A percentile compares a stretch with the other conserved stretches of the same genome.
phyloP scores from a whole-genome alignment of 192 early-diverging fungal species.

The Tieghemiomyces parasiticus region DNA sequence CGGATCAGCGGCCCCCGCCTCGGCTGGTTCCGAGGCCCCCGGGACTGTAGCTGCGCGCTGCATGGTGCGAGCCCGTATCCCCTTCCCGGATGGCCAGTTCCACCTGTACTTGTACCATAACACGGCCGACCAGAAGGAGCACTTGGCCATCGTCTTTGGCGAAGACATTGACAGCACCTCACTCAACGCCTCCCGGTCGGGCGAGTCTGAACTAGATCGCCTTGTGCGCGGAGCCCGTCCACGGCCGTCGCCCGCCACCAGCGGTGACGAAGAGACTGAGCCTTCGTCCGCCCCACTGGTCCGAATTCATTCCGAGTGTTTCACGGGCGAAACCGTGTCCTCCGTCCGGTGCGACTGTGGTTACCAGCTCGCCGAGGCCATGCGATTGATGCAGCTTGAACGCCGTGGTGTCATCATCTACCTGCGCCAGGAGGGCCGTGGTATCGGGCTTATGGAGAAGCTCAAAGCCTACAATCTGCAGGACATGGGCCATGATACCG shows the following conservation, averaged over 20 bases:
- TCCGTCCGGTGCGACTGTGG: slow-evolving; percentile 90
- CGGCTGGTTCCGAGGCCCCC: no score
- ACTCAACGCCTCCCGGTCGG: slow-evolving; percentile 42
- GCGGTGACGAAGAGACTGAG: slow-evolving; percentile 20
- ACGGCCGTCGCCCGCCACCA: slow-evolving; percentile 31
- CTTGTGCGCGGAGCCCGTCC: slow-evolving; percentile 61
- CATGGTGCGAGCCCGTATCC: slow-evolving; percentile 62
- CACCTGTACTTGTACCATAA: slow-evolving; percentile 78
- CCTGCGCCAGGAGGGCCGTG: slow-evolving; percentile 89
- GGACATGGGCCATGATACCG: slow-evolving; percentile 89
- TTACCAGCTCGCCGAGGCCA: slow-evolving; percentile 84
- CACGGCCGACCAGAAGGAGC: slow-evolving; percentile 73
- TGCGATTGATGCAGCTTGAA: slow-evolving; percentile 69
- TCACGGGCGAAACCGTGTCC: slow-evolving; percentile 88
- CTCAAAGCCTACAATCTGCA: slow-evolving; percentile 94
- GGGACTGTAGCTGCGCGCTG: no score
- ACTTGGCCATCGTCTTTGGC: slow-evolving; percentile 90
- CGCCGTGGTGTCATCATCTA: slow-evolving; percentile 90
- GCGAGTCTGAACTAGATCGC: slow-evolving; percentile 68
- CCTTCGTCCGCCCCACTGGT: slow-evolving; percentile 43
- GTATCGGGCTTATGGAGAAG: slow-evolving; percentile 89
- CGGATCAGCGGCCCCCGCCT: no score
- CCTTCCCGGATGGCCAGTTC: slow-evolving; percentile 61
- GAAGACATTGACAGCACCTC: slow-evolving; percentile 52
- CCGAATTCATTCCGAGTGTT: slow-evolving; percentile 93